These are phyloP conservation scores for Thecaphora thlaspeos DNA, from an alignment of 1,284 basidiomycete species.

Conservation along the genomic window DNA sequence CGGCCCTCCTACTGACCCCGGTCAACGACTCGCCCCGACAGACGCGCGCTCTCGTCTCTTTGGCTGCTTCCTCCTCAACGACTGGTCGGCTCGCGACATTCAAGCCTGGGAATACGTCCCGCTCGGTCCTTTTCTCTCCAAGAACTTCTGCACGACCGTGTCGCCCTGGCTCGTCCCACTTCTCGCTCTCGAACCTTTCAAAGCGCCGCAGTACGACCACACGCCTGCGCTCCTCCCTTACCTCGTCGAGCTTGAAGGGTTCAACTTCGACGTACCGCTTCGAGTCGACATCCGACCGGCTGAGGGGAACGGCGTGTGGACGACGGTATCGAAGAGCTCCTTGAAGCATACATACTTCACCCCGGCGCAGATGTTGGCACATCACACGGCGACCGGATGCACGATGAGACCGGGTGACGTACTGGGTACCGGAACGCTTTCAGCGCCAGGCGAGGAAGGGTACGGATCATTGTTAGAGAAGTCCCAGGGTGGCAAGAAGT, in stretches of 20 bases:
- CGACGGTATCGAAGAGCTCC: constrained; percentile 5
- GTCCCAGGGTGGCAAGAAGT: neutral
- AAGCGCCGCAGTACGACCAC: constrained; percentile 13
- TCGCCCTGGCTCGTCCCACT: constrained; percentile 30
- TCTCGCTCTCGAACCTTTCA: constrained; percentile 24
- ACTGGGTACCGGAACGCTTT: constrained; percentile 27
- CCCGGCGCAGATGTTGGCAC: constrained; percentile 27
- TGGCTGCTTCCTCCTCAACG: constrained; percentile 43
- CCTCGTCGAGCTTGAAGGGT: constrained; percentile 13
- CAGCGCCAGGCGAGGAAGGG: constrained; percentile 11
- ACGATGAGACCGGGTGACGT: constrained; percentile 16
- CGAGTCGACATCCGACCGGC: constrained; percentile 6
- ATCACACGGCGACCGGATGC: constrained; percentile 31
- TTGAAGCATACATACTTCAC: constrained; percentile 31
- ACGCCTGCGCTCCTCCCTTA: constrained; percentile 20
- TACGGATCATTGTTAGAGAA: constrained; percentile 19
- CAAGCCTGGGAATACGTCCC: constrained; percentile 39
- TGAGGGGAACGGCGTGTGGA: constrained; percentile 2
- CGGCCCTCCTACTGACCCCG: constrained; percentile 18
- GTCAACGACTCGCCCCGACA: constrained; percentile 15
- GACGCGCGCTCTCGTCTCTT: constrained; percentile 31
- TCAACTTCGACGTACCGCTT: constrained; percentile 24
- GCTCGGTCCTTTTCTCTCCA: constrained; percentile 24
- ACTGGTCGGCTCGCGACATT: constrained; percentile 42
- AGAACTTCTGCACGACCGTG: constrained; percentile 38